Base-by-base conservation (phyloP, 257 asterid genomes). In the Agastache rugosa region DNA sequence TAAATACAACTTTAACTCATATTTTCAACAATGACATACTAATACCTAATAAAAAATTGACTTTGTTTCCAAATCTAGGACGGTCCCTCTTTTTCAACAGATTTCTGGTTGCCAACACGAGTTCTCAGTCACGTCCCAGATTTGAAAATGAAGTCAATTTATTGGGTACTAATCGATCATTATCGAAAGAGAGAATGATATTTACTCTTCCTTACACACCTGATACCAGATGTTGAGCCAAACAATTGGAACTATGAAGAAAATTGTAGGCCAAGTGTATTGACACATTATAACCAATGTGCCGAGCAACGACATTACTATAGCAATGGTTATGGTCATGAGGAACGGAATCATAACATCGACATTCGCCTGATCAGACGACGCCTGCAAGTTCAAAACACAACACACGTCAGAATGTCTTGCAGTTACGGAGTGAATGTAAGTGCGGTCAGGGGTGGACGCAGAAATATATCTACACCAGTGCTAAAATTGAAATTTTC, bases 141-240 rank as follows among this genome's bases (percentile, higher is more conserved):
- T 35, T 35, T 35, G 9, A 35, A 37, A 37, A 37, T 8, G 12
- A 39, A 39, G 44, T 39, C 11, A 39, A 39, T 9, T 39, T 8
- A 39, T 39, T 39, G 11, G 44, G 12, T 39, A 8, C 2, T 39
- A 39, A 9, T 37, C 11, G 42, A 37, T 37, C 42, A 4, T 37
- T 37, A 37, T 39, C 44, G 12, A 9, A 8, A 39, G 44, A 39
- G 44, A 39, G 44, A 39, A 39, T 39, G 42, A 37, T 6, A 37
- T 37, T 37, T 37, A 37, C 11, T 37, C 42, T 8, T 9, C 44
- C 1, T 39, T 39, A 4, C 63, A 23, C 5, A 91, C 97, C 94
- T 87, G 89, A 59, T 87, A 89, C 93, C 91, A 91, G 31, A 83
- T 61, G 69, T 90, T 89, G 27, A 91, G 82, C 91, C 89, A 89